phyloP scores from a whole-genome alignment of 768 basidiomycete genomes.

The Ramaria rubella region DNA sequence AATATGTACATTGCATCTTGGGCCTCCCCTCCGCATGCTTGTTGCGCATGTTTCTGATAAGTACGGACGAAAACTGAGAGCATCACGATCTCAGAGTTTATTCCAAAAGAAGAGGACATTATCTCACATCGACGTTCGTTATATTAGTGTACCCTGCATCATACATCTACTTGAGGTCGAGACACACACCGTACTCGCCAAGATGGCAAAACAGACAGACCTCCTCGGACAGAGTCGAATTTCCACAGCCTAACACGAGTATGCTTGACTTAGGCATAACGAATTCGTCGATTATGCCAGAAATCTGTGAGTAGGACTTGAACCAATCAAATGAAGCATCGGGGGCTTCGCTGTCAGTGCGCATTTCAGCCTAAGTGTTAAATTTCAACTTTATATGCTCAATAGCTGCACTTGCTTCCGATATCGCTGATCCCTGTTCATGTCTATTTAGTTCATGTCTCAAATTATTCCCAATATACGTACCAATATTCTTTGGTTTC shows the following conservation, averaged over 20 bases:
- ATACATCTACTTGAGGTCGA: constrained; percentile 54
- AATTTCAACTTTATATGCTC: background rate
- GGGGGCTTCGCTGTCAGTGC: constrained; percentile 49
- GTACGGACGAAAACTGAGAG: constrained; percentile 61
- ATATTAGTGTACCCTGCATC: constrained; percentile 80
- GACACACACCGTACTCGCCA: constrained; percentile 10
- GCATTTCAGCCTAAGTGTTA: background rate
- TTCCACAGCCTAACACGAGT: constrained; percentile 80
- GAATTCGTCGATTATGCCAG: constrained; percentile 49
- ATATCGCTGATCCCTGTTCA: constrained; percentile 17
- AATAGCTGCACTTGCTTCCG: background rate
- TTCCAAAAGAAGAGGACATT: background rate
- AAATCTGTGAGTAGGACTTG: constrained; percentile 72
- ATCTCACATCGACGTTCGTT: constrained; percentile 66
- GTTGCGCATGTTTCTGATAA: constrained; percentile 67
- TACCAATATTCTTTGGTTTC: constrained; percentile 17
- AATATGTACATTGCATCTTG: constrained; percentile 61
- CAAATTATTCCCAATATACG: background rate
- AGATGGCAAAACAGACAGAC: constrained; percentile 31
- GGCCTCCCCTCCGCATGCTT: constrained; percentile 45
- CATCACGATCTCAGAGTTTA: background rate
- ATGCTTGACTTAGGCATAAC: constrained; percentile 57
- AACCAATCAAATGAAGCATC: constrained; percentile 80
- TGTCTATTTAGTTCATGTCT: background rate
- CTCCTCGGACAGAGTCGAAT: constrained; percentile 73